Evolutionary conservation across 768 basidiomycete species (phyloP).

Genomic region (Solioccasus polychromus): DNA sequence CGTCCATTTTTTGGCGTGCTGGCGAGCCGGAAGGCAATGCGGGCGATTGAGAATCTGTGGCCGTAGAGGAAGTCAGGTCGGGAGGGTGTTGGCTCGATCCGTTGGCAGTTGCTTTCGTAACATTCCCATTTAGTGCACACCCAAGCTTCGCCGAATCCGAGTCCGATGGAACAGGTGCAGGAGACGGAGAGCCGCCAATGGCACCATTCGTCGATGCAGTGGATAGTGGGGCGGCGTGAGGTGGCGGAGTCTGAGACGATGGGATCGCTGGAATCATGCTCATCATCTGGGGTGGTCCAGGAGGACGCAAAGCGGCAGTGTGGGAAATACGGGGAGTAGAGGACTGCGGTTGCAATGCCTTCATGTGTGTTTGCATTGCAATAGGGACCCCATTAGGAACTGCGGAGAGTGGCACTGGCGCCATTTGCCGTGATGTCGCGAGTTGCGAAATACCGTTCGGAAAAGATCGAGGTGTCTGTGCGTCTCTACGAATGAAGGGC

Average conservation of each 20-base stretch:
- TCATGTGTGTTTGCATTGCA: constrained; percentile 57
- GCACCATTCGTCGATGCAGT: constrained; percentile 32
- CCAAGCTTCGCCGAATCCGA: constrained; percentile 33
- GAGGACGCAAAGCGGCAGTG: constrained; percentile 37
- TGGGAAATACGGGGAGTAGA: constrained; percentile 53
- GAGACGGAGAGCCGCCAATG: constrained; percentile 30
- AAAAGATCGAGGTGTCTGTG: constrained; percentile 20
- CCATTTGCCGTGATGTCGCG: constrained; percentile 18
- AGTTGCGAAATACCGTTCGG: constrained; percentile 28
- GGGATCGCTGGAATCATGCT: constrained; percentile 31
- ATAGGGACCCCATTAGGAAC: constrained; percentile 49
- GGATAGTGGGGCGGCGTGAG: constrained; percentile 27
- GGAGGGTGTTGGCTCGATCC: constrained; percentile 23
- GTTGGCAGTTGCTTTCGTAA: constrained; percentile 29
- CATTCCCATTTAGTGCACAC: constrained; percentile 17
- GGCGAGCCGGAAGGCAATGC: constrained; percentile 34
- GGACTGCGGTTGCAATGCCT: constrained; percentile 55
- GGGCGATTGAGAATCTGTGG: constrained; percentile 21
- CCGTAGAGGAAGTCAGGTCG: constrained; percentile 12
- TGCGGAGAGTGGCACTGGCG: constrained; percentile 21
- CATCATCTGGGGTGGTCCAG: constrained; percentile 35
- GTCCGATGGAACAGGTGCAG: constrained; percentile 42
- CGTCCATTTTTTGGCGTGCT: constrained; percentile 48
- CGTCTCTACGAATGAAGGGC: constrained; percentile 25
- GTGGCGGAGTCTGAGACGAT: constrained; percentile 34